These are phyloP conservation scores for Coniella lustricola DNA, from an alignment of 2,329 filamentous ascomycete species.

Conservation along the genomic window DNA sequence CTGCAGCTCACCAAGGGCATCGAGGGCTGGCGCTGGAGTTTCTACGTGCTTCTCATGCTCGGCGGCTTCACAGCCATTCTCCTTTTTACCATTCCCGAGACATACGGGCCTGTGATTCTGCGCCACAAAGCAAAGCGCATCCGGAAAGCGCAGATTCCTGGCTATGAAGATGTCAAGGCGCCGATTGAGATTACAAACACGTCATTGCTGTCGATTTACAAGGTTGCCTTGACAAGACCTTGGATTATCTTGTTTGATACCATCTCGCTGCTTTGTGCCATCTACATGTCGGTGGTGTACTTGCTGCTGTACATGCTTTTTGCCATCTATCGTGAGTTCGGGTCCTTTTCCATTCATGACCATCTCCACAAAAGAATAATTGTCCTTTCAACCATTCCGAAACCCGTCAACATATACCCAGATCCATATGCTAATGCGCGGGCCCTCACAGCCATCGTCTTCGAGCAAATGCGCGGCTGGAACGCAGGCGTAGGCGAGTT, in stretches of 20 bases:
- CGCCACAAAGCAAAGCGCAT: conserved; percentile 47
- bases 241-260: conserved; percentile 48
- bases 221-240: conserved; percentile 39
- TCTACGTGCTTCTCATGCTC: conserved; percentile 41
- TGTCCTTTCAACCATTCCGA: too few species aligned
- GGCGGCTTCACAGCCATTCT: conserved; percentile 31
- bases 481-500: conserved; percentile 45
- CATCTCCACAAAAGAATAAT: too few species aligned
- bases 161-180: conserved; percentile 45
- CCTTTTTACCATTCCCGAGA: conserved; percentile 55
- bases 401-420: too few species aligned
- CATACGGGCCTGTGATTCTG: conserved; percentile 42
- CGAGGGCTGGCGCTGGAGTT: conserved; percentile 42
- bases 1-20: conserved; percentile 42
- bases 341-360: too few species aligned
- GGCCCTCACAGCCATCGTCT: conserved; percentile 36
- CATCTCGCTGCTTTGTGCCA: conserved; percentile 43
- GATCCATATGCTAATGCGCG: too few species aligned
- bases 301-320: conserved; percentile 51
- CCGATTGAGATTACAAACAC: conserved; percentile 40
- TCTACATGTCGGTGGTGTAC: conserved; percentile 48
- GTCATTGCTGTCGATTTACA: conserved; percentile 38
- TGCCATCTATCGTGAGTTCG: conserved; percentile 39
- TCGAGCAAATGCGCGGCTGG: conserved; percentile 45
- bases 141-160: conserved; percentile 38